A percentile compares a stretch with the other conserved stretches of the same genome.
Evolutionary conservation across 257 asterid genomes (phyloP).

Genomic region (Agastache rugosa): DNA sequence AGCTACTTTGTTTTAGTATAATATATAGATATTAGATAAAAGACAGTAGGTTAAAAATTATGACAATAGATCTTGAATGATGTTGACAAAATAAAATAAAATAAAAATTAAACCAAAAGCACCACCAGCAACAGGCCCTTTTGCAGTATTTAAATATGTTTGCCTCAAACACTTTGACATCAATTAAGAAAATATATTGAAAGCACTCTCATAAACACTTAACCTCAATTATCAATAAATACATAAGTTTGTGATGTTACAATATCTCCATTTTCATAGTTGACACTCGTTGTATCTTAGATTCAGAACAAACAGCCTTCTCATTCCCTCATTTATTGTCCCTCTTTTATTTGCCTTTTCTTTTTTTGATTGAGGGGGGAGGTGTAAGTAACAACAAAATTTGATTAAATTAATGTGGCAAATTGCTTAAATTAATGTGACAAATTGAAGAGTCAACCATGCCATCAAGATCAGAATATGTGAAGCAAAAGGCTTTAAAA

Average conservation of each 20-base stretch:
- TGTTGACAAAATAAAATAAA: constrained; percentile 5
- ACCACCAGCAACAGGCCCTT: constrained; percentile 13
- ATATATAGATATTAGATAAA: constrained; percentile 3
- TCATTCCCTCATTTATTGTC: not conserved
- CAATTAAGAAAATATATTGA: constrained; percentile 1
- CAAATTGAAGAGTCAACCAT: constrained; percentile 8
- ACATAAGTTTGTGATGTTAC: constrained; percentile 7
- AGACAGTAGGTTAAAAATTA: constrained; percentile 1
- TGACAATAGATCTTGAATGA: not conserved
- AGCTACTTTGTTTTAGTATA: too few relatives aligned
- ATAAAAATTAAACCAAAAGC: constrained; percentile 22
- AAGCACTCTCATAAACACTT: not conserved
- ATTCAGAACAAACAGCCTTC: constrained; percentile 14
- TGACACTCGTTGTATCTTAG: constrained; percentile 12
- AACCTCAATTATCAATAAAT: too few relatives aligned
- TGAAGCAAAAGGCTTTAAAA: constrained; percentile 9
- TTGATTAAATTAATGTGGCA: not conserved
- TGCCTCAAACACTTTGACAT: not conserved
- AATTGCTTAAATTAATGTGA: not conserved
- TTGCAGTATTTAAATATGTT: not conserved
- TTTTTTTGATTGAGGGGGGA: not conserved
- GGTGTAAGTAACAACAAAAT: not conserved
- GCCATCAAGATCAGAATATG: constrained; percentile 28
- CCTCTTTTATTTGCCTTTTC: not conserved
- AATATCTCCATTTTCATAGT: constrained; percentile 16